Conservation (phyloP, 1,284 basidiomycete genomes). For the Phlebopus sp. region DNA sequence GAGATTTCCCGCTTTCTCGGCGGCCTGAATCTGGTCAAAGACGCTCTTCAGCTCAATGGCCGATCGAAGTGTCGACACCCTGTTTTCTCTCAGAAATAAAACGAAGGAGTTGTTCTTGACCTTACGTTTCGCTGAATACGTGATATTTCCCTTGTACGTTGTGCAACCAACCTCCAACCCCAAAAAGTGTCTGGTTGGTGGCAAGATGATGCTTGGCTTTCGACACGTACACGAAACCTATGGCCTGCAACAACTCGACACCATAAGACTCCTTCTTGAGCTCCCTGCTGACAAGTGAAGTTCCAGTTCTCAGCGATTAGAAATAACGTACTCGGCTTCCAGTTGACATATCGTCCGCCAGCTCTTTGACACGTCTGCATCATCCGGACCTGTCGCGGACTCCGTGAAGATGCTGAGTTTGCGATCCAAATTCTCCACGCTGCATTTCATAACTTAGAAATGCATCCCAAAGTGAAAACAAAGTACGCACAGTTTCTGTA, state of each 20-base stretch:
- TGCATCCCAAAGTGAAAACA: neutral
- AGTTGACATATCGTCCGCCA: constrained; percentile 78
- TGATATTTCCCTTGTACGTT: constrained; percentile 94
- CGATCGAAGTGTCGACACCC: constrained; percentile 83
- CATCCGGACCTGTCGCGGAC: constrained; percentile 75
- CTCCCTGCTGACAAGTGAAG: constrained; percentile 47
- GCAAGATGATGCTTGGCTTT: constrained; percentile 84
- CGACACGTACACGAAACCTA: constrained; percentile 86
- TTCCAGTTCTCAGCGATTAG: neutral
- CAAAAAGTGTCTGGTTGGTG: constrained; percentile 74
- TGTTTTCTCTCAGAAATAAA: constrained; percentile 30
- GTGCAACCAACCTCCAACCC: constrained; percentile 90
- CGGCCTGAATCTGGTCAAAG: constrained; percentile 93
- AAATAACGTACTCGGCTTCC: constrained; percentile 71
- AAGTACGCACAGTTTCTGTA: constrained; percentile 63
- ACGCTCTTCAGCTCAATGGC: constrained; percentile 93
- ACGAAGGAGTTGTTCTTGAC: constrained; percentile 15
- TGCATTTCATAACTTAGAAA: constrained; percentile 12
- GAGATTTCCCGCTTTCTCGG: constrained; percentile 85
- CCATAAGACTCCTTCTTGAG: constrained; percentile 92
- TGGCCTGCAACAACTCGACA: constrained; percentile 85
- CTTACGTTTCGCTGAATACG: constrained; percentile 89
- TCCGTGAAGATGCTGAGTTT: constrained; percentile 94
- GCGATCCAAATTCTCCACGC: constrained; percentile 76
- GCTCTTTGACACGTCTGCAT: constrained; percentile 64